Percentiles rank a stretch among this genome's conserved stretches.
Conservation (phyloP, 768 basidiomycete species). For the Lactarius psammicola region DNA sequence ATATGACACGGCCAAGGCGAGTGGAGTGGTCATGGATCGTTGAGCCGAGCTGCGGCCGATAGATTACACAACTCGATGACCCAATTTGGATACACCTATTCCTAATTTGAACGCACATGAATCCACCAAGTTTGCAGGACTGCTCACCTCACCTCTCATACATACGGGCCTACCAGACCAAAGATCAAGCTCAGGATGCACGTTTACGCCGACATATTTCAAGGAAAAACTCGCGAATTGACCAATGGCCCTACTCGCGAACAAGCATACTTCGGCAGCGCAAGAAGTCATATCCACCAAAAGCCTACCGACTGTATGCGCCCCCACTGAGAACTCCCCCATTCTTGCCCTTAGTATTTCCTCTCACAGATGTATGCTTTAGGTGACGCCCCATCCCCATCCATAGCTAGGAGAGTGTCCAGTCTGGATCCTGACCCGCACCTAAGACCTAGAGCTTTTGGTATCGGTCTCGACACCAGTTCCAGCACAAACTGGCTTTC, state of each 20-base stretch:
- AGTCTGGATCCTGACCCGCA: neutral
- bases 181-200: too few species aligned
- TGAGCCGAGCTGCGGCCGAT: too few species aligned
- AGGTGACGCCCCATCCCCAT: neutral
- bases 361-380: neutral
- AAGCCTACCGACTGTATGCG: neutral
- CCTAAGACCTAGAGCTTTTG: neutral
- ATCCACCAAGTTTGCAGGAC: neutral
- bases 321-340: neutral
- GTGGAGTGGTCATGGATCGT: neutral
- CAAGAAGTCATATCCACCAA: neutral
- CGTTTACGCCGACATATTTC: too few species aligned
- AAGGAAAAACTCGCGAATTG: too few species aligned
- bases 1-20: neutral
- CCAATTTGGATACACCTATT: neutral
- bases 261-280: too few species aligned
- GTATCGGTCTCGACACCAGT: neutral
- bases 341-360: neutral
- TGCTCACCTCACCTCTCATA: neutral
- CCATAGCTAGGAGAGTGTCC: neutral
- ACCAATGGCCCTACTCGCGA: too few species aligned
- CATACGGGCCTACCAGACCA: too few species aligned
- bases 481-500: neutral
- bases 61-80: neutral
- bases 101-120: neutral